Base-by-base conservation (phyloP, 2,329 filamentous ascomycete species). In the Exophiala aquamarina region DNA sequence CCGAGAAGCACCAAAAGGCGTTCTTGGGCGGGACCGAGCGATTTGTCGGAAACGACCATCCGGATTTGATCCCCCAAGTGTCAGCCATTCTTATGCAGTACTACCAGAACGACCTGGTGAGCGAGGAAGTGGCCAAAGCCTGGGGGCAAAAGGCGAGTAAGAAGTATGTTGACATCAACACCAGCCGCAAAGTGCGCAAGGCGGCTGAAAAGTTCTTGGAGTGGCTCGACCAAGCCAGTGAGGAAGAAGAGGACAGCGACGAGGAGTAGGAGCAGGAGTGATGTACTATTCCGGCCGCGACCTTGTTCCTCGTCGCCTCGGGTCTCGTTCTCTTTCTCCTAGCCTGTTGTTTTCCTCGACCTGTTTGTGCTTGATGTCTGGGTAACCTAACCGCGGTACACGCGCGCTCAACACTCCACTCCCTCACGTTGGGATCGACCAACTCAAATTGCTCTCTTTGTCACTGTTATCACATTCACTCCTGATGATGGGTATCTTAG, bases 111-210 rank as follows among this genome's bases (percentile, higher is more conserved):
- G 93, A 98, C 59, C 79, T 98, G 45, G 75, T 95, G 61, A 83
- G 79, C 41, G 93, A 98, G 75, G 91, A 95, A 55, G 82, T 90
- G 13, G 82, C 95, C 66, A 87, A 85, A 71, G 85, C 86, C 60
- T 98, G 93, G 92, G 92, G 91, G 57, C 79, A 81, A 66, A 95
- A 93, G 79, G 90, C 92, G 50, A 95, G 89, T 82, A 96, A 95
- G 85, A 96, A 96, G 77, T 97, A 97, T 68, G 88, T 94, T 60
- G 92, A 97, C 67, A 71, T 94, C 52, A 67, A 84, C 50, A 91
- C 84, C 52, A 95, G 89, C 74, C 92, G 90, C 79, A 95, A 94
- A 79, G 90, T 97, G 55, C 89, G 91, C 74, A 92, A 94, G 78
- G 87, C 89, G 57, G 90, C 93, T 44, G 87, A 94, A 76, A 85